phyloP scores from a whole-genome alignment of 345 rosid genomes.

The Hibiscus tridactylites region DNA sequence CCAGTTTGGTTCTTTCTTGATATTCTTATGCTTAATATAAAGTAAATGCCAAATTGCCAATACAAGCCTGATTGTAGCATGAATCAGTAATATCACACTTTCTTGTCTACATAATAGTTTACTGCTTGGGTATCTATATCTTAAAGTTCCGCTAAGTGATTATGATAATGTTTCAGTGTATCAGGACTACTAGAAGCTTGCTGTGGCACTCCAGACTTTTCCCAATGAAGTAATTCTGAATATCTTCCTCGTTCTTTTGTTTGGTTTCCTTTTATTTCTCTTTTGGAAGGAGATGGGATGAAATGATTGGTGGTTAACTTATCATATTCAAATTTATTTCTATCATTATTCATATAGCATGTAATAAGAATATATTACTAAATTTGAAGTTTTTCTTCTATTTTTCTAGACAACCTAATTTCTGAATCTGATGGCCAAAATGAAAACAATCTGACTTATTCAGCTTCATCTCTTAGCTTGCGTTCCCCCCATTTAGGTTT shows the following conservation, averaged over 20 bases:
- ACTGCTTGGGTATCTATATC: neutral
- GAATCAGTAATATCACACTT: neutral
- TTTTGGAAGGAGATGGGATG: neutral
- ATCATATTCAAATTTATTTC: neutral
- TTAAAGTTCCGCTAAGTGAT: neutral
- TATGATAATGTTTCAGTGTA: constrained; percentile 5
- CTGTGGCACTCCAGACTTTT: constrained; percentile 8
- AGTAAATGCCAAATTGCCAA: neutral
- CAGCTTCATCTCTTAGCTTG: neutral
- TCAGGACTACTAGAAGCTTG: constrained; percentile 19
- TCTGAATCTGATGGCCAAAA: neutral
- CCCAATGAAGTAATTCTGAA: constrained; percentile 19
- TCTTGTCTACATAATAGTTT: neutral
- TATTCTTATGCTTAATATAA: neutral
- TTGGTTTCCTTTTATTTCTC: neutral
- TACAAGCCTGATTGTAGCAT: neutral
- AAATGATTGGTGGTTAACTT: neutral
- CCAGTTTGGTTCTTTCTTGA: neutral
- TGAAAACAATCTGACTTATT: neutral
- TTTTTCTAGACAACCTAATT: neutral
- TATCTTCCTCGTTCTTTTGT: neutral
- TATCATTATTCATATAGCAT: neutral
- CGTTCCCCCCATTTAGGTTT: neutral
- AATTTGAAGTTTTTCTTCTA: neutral
- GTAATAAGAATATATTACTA: neutral